phyloP scores from a whole-genome alignment of 2,329 filamentous ascomycete genomes.

The Penicillium oxalicum region DNA sequence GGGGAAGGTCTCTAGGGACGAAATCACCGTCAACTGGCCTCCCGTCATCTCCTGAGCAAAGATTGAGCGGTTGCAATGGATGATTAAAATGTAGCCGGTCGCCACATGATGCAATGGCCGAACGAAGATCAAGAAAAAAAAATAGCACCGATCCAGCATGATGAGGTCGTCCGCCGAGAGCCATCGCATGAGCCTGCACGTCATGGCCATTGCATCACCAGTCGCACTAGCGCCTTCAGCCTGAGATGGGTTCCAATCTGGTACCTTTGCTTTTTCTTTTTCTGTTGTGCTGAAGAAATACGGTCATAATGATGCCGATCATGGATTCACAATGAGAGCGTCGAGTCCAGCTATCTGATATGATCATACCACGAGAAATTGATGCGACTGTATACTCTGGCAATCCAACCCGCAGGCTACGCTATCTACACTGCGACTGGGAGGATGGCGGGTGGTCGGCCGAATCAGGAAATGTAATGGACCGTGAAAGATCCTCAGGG shows the following conservation, averaged over 20 bases:
- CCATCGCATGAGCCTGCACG: not conserved
- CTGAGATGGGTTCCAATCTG: not conserved
- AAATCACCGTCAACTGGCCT: too few species aligned
- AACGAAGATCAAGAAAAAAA: not conserved
- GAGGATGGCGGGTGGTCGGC: not conserved
- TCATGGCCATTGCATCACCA: conserved; percentile 7
- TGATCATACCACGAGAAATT: not conserved
- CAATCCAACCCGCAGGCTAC: too few species aligned
- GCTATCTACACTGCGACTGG: too few species aligned
- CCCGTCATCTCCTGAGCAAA: too few species aligned
- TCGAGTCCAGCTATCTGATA: too few species aligned
- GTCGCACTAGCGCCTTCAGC: too few species aligned
- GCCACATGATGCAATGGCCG: conserved; percentile 1
- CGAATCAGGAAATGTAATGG: conserved; percentile 14
- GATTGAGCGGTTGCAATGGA: too few species aligned
- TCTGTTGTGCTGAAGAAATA: not conserved
- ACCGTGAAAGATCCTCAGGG: not conserved
- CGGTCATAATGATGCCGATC: conserved; percentile 9
- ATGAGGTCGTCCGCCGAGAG: too few species aligned
- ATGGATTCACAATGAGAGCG: too few species aligned
- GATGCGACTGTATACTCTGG: too few species aligned
- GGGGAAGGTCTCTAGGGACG: not conserved
- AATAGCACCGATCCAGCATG: too few species aligned
- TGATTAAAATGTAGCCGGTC: conserved; percentile 14
- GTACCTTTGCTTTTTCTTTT: not conserved